Conservation (phyloP, 495 filamentous ascomycete genomes). For the Aspergillus bertholletiae region DNA sequence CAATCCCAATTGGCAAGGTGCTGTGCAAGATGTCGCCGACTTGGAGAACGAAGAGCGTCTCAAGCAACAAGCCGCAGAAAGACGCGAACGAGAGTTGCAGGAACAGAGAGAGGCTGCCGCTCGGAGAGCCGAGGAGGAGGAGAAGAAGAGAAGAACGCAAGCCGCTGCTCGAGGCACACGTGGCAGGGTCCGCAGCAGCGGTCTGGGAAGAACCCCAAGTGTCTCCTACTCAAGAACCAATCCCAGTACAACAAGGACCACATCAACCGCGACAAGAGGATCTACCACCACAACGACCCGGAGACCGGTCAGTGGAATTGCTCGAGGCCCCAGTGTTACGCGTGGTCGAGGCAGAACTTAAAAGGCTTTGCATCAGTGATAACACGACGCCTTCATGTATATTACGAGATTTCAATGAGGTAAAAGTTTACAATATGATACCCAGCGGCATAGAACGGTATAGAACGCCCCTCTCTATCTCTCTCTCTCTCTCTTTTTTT, state of each 20-base stretch:
- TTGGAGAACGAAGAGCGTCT: constrained; percentile 71
- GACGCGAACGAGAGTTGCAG: constrained; percentile 70
- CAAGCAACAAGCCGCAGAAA: constrained; percentile 69
- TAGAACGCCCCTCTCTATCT: no score
- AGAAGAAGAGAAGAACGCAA: constrained; percentile 48
- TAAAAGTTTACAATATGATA: constrained; percentile 19
- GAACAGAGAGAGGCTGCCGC: constrained; percentile 67
- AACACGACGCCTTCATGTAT: constrained; percentile 7
- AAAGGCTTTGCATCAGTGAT: neutral
- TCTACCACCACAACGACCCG: constrained; percentile 38
- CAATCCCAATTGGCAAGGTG: constrained; percentile 85
- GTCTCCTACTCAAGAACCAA: constrained; percentile 23
- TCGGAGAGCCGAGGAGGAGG: constrained; percentile 70
- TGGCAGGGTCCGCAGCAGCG: constrained; percentile 42
- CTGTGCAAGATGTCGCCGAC: constrained; percentile 76
- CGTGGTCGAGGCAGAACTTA: constrained; percentile 38
- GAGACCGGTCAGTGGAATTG: constrained; percentile 47
- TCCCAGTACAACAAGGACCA: constrained; percentile 24
- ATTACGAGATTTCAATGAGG: constrained; percentile 5
- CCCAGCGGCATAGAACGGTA: constrained; percentile 2
- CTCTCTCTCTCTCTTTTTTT: no score
- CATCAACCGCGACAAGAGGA: constrained; percentile 27
- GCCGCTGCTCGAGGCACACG: constrained; percentile 46
- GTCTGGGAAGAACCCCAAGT: constrained; percentile 45
- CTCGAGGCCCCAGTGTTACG: constrained; percentile 41